Percentiles rank a stretch among this genome's conserved stretches.
Conservation (phyloP, 2,329 filamentous ascomycete genomes). For the Colletotrichum limetticola region DNA sequence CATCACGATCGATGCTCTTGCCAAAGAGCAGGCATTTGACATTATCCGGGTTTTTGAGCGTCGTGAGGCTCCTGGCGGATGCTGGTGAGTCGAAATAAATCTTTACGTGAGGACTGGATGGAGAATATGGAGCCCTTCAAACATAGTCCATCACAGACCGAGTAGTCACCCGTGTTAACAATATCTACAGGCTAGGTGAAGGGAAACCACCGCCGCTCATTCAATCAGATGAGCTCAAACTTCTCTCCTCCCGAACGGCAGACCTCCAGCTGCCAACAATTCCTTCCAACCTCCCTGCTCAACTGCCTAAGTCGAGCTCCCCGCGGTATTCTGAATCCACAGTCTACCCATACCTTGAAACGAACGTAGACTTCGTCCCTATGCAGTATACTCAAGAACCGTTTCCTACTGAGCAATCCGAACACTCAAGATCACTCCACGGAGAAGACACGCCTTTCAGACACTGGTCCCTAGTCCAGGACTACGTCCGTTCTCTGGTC, state of each 20-base stretch:
- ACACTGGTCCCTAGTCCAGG: conserved; percentile 65
- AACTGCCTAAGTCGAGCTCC: conserved; percentile 52
- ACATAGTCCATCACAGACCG: no score
- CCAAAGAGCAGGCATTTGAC: conserved; percentile 68
- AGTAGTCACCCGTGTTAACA: not conserved
- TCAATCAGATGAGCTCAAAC: conserved; percentile 50
- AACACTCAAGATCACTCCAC: conserved; percentile 51
- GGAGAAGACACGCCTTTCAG: conserved; percentile 70
- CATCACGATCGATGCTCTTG: conserved; percentile 69
- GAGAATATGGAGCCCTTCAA: no score
- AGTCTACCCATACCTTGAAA: conserved; percentile 71
- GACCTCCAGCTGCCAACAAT: conserved; percentile 56
- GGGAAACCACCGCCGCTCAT: conserved; percentile 49
- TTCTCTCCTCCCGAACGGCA: conserved; percentile 58
- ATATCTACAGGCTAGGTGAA: conserved; percentile 53
- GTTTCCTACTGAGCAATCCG: conserved; percentile 52
- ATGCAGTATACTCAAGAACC: conserved; percentile 71
- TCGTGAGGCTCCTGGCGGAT: conserved; percentile 68
- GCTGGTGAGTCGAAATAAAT: conserved; percentile 58
- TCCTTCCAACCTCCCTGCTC: conserved; percentile 59
- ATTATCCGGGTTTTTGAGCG: conserved; percentile 70
- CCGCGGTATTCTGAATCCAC: conserved; percentile 68
- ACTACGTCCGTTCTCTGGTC: conserved; percentile 64
- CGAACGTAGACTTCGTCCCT: conserved; percentile 67
- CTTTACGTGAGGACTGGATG: no score